Evolutionary conservation across 139 green algal genomes (phyloP).

Genomic region (Volvox africanus): DNA sequence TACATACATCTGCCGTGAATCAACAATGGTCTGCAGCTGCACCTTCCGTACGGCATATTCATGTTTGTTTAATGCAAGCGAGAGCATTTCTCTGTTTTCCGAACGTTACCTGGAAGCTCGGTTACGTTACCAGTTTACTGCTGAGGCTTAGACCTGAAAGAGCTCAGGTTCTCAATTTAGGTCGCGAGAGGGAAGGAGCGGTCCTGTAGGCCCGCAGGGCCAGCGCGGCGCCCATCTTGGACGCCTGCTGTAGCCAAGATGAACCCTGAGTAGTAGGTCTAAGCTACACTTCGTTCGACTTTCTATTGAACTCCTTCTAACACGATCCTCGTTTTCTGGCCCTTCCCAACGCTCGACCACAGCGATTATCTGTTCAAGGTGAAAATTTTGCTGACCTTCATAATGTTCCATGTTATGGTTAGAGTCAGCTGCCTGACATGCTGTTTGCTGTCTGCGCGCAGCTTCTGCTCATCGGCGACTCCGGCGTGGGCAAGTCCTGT

Average conservation of each 20-base stretch:
- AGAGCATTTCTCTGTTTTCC: too few relatives aligned
- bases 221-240: constrained; percentile 33
- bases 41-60: too few relatives aligned
- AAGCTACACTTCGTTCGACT: neutral
- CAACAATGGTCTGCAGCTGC: too few relatives aligned
- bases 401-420: too few relatives aligned
- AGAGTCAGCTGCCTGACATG: neutral
- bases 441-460: constrained; percentile 59
- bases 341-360: constrained; percentile 40
- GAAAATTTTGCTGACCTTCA: neutral
- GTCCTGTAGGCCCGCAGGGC: constrained; percentile 13
- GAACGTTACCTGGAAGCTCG: too few relatives aligned
- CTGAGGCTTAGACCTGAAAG: neutral
- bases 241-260: constrained; percentile 58
- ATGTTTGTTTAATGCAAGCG: too few relatives aligned
- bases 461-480: constrained; percentile 97
- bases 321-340: constrained; percentile 9
- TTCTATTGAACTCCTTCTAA: neutral
- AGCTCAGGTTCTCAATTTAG: neutral
- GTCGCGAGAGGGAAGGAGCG: neutral
- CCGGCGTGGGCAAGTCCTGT: constrained; percentile 97
- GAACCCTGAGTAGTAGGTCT: constrained; percentile 85
- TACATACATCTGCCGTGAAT: too few relatives aligned
- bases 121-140: too few relatives aligned
- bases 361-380: constrained; percentile 96